A percentile compares a stretch with the other conserved stretches of the same genome.
Evolutionary conservation across 1,139 yeast species (phyloP).

Genomic region (Sugiyamaella grinbergsii): DNA sequence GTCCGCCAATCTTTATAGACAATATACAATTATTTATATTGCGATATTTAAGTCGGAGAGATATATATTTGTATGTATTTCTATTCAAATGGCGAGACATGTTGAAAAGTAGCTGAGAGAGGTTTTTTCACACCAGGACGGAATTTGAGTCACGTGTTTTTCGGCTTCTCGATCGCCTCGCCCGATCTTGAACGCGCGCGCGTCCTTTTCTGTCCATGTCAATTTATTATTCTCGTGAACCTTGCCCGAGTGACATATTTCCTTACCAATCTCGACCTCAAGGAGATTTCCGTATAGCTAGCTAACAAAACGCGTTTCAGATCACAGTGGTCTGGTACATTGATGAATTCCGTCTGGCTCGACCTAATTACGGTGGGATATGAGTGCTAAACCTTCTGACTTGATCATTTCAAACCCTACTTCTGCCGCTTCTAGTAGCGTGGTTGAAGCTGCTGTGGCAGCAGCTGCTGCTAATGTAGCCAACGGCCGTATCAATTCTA

Average conservation of each 20-base stretch:
- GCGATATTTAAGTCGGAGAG: no score
- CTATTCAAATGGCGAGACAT: no score
- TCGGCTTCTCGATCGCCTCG: no score
- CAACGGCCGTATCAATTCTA: background rate
- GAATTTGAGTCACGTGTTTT: no score
- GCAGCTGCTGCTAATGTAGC: background rate
- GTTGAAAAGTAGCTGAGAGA: no score
- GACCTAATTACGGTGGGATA: background rate
- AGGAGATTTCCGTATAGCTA: constrained; percentile 1
- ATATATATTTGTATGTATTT: no score
- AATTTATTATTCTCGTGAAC: no score
- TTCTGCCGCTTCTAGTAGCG: background rate
- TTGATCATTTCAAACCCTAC: background rate
- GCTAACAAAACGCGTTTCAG: background rate
- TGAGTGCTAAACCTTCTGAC: constrained; percentile 4
- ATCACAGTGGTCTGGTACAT: background rate
- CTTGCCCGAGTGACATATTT: constrained; percentile 2
- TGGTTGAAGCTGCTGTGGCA: background rate
- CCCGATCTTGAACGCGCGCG: no score
- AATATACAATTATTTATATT: no score
- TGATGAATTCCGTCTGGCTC: background rate
- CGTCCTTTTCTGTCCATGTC: no score
- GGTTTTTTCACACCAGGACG: no score
- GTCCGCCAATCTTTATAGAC: constrained; percentile 14
- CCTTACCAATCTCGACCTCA: background rate